A percentile compares a stretch with the other conserved stretches of the same genome.
Evolutionary conservation across 305 asterid species (phyloP).

Genomic region (Andrographis paniculata): DNA sequence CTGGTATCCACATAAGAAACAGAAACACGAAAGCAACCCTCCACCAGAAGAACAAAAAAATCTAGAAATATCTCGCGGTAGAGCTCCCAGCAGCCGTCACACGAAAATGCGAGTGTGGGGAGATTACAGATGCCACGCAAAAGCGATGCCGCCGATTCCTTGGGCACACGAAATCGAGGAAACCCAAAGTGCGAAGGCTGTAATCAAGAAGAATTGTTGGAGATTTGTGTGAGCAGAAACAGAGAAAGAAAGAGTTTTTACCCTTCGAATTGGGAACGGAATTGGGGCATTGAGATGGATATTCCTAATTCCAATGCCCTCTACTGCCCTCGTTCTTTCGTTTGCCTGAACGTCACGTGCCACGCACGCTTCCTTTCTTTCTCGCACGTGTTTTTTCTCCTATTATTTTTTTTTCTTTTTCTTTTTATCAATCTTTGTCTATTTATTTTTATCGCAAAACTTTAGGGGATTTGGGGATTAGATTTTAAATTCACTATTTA

Average conservation of each 20-base stretch:
- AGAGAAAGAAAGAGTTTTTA: neutral
- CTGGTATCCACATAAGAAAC: neutral
- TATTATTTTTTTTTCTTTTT: neutral
- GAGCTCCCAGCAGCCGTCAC: neutral
- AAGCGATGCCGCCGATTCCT: neutral
- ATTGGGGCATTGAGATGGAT: neutral
- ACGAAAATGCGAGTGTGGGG: neutral
- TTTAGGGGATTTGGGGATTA: no score
- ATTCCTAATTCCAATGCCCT: slow-evolving; percentile 1
- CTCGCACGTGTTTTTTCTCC: slow-evolving; percentile 17
- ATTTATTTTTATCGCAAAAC: no score
- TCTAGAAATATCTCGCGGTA: neutral
- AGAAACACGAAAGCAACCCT: neutral
- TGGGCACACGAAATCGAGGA: neutral
- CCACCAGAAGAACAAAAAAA: neutral
- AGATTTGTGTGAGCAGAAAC: neutral
- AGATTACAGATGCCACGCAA: neutral
- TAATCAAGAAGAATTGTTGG: neutral
- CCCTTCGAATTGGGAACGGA: neutral
- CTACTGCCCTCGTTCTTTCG: no score
- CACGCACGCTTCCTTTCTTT: neutral
- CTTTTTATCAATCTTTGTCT: slow-evolving; percentile 5
- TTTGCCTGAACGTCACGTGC: slow-evolving; percentile 24
- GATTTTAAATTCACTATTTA: no score
- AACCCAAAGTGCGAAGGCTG: neutral